Evolutionary conservation across 768 basidiomycete genomes (phyloP), one percentile per base, ranked within the genome.

Genomic region (Podaxis pistillaris): DNA sequence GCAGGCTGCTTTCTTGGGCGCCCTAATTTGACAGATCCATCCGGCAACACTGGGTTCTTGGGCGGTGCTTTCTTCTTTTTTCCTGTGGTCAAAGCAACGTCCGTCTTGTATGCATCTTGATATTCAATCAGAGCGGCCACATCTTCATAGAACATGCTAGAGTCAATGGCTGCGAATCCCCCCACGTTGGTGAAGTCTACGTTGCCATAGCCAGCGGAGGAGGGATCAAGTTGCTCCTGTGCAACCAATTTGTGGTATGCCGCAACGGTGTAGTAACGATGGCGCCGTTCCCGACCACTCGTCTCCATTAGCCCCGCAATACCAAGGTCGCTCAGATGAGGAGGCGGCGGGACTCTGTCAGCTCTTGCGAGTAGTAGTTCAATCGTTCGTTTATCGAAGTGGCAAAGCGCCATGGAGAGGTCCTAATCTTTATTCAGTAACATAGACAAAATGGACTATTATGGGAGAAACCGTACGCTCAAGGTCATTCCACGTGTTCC

Each of bases 211-310:
- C 78, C 76, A 4, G 77, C 75, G 46, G 75, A 72, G 3, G 74
- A 67, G 58, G 83, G 80, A 67, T 89, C 85, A 26, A 94, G 79
- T 7, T 84, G 82, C 72, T 94, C 91, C 50, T 79, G 78, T 1
- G 78, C 75, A 53, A 94, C 82, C 36, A 93, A 78, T 33, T 78
- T 72, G 33, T 78, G 82, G 73, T 91, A 96, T 33, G 87, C 84
- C 1, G 83, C 80, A 49, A 89, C 72, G 0, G 92, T 91, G 76
- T 86, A 95, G 70, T 93, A 93, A 65, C 93, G 83, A 71, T 93
- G 86, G 24, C 93, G 89, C 30, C 94, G 88, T 75, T 98, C 93
- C 38, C 94, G 86, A 4, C 93, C 93, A 65, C 82, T 80, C 0
- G 86, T 92, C 74, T 97, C 96, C 82, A 89, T 88, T 30, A 92